Evolutionary conservation across 176 grass and related monocot genomes (phyloP).

Genomic region (Coix lacrymajobi): DNA sequence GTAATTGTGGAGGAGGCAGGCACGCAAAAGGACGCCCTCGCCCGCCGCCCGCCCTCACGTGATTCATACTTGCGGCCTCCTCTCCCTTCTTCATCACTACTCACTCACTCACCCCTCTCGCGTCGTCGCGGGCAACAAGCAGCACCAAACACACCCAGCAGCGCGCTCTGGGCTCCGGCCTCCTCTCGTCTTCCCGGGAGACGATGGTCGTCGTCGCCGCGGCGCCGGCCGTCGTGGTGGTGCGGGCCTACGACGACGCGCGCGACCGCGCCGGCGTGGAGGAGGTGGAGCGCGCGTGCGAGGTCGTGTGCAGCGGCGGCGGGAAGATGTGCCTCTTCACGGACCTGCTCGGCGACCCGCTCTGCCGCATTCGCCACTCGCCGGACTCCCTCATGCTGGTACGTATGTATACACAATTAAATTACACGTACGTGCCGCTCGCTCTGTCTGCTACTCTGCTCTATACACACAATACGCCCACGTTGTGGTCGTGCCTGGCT

Average conservation of each 20-base stretch:
- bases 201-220: background rate
- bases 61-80: slow-evolving; percentile 25
- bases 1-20: slow-evolving; percentile 27
- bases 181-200: background rate
- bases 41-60: slow-evolving; percentile 3
- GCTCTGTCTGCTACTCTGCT: background rate
- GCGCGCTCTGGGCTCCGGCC: too few species aligned
- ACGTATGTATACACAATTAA: too few species aligned
- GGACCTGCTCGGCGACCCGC: slow-evolving; percentile 88
- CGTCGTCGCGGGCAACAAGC: background rate
- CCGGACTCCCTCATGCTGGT: slow-evolving; percentile 91
- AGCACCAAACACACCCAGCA: slow-evolving; percentile 4
- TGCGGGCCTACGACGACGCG: slow-evolving; percentile 52
- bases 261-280: slow-evolving; percentile 52
- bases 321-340: slow-evolving; percentile 83
- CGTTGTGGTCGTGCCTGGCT: background rate
- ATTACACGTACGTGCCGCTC: background rate
- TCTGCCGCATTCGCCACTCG: slow-evolving; percentile 88
- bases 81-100: too few species aligned
- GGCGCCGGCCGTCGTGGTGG: background rate
- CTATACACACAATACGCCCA: background rate
- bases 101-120: background rate
- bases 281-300: slow-evolving; percentile 71
- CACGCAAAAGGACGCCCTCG: slow-evolving; percentile 33
- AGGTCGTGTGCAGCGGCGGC: slow-evolving; percentile 58